Evolutionary conservation across 441 rosid genomes (phyloP).

Genomic region (Brassica balearica): DNA sequence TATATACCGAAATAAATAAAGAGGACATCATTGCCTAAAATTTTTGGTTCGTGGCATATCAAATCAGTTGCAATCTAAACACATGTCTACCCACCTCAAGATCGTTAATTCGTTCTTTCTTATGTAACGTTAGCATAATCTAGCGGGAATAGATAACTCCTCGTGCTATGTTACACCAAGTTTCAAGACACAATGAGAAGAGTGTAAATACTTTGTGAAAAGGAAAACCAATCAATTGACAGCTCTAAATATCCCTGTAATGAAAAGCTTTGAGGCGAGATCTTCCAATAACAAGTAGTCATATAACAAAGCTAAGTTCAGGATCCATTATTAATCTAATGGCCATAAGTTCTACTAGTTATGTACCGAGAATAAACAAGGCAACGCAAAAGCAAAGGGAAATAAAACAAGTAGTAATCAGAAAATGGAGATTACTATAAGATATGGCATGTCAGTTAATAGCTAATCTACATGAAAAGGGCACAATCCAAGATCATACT

Average conservation of each 20-base stretch:
- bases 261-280: conserved; percentile 1
- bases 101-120: background rate
- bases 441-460: background rate
- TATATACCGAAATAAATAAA: background rate
- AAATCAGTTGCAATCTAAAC: conserved; percentile 15
- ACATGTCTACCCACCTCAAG: conserved; percentile 7
- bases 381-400: background rate
- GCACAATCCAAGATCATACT: conserved; percentile 31
- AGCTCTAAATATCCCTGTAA: background rate
- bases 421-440: background rate
- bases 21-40: background rate
- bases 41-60: background rate
- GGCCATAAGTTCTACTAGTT: background rate
- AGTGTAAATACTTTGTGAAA: background rate
- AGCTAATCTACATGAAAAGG: background rate
- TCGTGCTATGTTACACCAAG: background rate
- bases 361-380: background rate
- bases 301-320: background rate
- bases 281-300: conserved; percentile 7
- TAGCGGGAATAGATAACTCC: background rate
- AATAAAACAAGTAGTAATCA: conserved; percentile 14
- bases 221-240: background rate
- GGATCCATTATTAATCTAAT: conserved; percentile 13
- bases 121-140: background rate
- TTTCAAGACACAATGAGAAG: background rate